phyloP scores from a whole-genome alignment of 345 rosid genomes.

The Linum lewisii region DNA sequence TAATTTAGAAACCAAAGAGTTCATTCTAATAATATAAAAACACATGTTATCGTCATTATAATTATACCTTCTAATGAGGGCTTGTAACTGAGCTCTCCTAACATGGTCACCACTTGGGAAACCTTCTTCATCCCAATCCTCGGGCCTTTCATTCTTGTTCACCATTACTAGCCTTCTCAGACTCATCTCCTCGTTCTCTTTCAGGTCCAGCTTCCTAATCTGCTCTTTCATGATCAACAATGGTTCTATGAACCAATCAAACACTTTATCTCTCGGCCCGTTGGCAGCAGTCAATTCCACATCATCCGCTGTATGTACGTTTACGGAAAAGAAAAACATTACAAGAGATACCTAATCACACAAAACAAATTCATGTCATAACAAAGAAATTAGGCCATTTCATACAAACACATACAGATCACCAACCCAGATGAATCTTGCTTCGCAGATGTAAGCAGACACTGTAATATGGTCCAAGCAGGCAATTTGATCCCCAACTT shows the following conservation, averaged over 20 bases:
- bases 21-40: too few species aligned
- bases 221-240: slow-evolving; percentile 71
- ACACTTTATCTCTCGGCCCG: slow-evolving; percentile 53
- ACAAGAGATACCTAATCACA: background rate
- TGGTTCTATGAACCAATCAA: slow-evolving; percentile 71
- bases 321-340: background rate
- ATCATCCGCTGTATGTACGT: slow-evolving; percentile 42
- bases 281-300: slow-evolving; percentile 50
- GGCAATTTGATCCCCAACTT: slow-evolving; percentile 52
- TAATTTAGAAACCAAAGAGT: background rate
- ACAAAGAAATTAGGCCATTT: background rate
- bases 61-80: slow-evolving; percentile 60
- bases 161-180: slow-evolving; percentile 41
- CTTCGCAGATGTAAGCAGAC: slow-evolving; percentile 62
- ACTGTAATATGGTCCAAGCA: slow-evolving; percentile 62
- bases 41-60: too few species aligned
- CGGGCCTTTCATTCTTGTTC: slow-evolving; percentile 41
- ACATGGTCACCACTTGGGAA: slow-evolving; percentile 50
- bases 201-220: slow-evolving; percentile 45
- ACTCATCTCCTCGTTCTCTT: slow-evolving; percentile 45
- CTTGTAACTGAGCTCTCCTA: slow-evolving; percentile 76
- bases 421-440: slow-evolving; percentile 51
- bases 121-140: slow-evolving; percentile 52
- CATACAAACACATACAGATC: slow-evolving; percentile 40
- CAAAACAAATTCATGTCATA: background rate